Conservation (phyloP, 768 basidiomycete species). For the Agrocybe pediades region DNA sequence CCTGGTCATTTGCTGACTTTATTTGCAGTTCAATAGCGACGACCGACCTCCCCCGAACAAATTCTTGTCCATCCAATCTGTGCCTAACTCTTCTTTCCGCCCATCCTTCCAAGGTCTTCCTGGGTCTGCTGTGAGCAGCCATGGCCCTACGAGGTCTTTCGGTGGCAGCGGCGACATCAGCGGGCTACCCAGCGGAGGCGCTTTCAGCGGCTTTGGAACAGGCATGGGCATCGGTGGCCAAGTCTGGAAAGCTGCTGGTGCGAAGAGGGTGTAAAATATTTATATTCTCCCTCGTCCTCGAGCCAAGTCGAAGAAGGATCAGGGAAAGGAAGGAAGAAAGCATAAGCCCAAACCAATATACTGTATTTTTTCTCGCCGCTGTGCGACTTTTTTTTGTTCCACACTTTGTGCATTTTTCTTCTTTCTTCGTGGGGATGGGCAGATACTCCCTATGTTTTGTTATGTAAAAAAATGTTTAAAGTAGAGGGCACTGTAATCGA, state of each 20-base stretch:
- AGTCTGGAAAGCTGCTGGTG: slow-evolving; percentile 17
- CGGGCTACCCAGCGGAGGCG: slow-evolving; percentile 4
- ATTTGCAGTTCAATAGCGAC: slow-evolving; percentile 77
- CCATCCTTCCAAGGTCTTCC: slow-evolving; percentile 52
- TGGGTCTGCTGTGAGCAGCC: slow-evolving; percentile 1
- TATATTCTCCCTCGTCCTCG: not conserved
- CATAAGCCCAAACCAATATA: too few species aligned
- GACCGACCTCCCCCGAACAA: slow-evolving; percentile 81
- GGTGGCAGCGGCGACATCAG: slow-evolving; percentile 1
- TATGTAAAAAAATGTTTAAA: not conserved
- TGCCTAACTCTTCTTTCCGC: slow-evolving; percentile 68
- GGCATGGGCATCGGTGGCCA: slow-evolving; percentile 26
- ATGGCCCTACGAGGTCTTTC: slow-evolving; percentile 1
- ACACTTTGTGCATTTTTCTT: too few species aligned
- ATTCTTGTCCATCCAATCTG: slow-evolving; percentile 76
- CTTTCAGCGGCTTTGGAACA: slow-evolving; percentile 26
- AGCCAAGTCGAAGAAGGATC: not conserved
- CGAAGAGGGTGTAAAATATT: slow-evolving; percentile 12
- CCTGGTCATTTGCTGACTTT: not conserved
- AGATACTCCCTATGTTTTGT: too few species aligned
- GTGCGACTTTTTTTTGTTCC: too few species aligned
- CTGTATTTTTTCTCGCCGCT: too few species aligned
- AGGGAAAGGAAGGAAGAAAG: not conserved
- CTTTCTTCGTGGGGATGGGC: too few species aligned
- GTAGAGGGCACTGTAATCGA: not conserved